Base-by-base conservation (phyloP, 768 basidiomycete species). In the Suillus lakei region DNA sequence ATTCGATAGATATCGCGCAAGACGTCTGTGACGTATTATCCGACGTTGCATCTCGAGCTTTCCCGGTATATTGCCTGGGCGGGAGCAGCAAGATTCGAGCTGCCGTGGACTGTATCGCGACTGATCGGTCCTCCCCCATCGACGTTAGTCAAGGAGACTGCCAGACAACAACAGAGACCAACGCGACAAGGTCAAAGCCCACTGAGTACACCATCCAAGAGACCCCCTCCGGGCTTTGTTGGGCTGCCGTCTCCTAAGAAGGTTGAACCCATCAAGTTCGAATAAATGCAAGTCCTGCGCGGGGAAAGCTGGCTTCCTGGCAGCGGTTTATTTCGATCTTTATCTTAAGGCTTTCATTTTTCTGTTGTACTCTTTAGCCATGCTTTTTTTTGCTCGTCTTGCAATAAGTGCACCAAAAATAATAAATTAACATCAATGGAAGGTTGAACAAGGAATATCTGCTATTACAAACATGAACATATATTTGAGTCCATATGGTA, bases 11-110 rank as follows among this genome's bases (percentile, higher is more conserved):
- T 96, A 51, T 88, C 95, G 1, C 92, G 98, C 60, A 98, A 98
- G 78, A 95, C 98, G 18, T 98, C 96, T 21, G 89, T 91, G 28
- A 89, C 91, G 15, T 98, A 98, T 77, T 99, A 99, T 76, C 95
- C 96, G 0, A 91, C 89, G 4, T 85, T 99, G 1, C 98, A 99
- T 77, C 89, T 99, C 46, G 97, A 99, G 77, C 81, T 99, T 60
- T 86, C 95, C 16, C 88, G 96, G 38, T 99, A 98, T 75, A 84
- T 98, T 68, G 81, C 85, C 1, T 83, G 88, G 67, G 88, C 90
- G 3, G 78, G 78, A 30, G 81, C 84, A 18, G 85, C 93, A 44
- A 88, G 88, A 39, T 91, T 88, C 70, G 90, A 93, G 69, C 75
- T 96, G 41, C 95, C 96, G 7, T 95, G 91, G 83, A 86, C 91